A percentile compares a stretch with the other conserved stretches of the same genome.
phyloP scores from a whole-genome alignment of 2,329 filamentous ascomycete genomes.

The Penicillium sp. region DNA sequence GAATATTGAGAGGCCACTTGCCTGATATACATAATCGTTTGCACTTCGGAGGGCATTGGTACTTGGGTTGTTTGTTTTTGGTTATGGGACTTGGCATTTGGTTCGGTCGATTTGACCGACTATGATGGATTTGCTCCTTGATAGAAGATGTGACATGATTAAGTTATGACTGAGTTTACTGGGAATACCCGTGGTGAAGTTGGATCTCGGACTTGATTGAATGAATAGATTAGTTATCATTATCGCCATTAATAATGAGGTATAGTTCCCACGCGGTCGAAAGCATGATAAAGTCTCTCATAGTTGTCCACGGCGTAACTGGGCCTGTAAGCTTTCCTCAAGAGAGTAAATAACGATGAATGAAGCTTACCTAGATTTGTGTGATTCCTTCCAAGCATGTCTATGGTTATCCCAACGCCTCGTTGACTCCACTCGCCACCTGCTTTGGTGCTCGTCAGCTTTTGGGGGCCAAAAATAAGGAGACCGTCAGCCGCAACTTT shows the following conservation, averaged over 20 bases:
- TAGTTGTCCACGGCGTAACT: too few relatives aligned
- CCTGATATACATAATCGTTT: constrained; percentile 24
- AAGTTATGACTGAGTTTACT: constrained; percentile 4
- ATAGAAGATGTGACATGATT: constrained; percentile 1
- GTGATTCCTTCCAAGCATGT: too few relatives aligned
- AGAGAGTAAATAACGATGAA: too few relatives aligned
- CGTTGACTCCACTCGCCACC: too few relatives aligned
- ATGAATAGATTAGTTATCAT: not conserved
- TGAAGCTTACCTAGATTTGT: too few relatives aligned
- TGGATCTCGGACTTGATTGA: not conserved
- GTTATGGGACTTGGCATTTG: not conserved
- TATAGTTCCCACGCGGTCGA: too few relatives aligned
- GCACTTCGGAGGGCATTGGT: not conserved
- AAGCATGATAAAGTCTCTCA: too few relatives aligned
- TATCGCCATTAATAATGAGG: too few relatives aligned
- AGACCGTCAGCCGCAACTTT: not conserved
- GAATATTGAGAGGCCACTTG: constrained; percentile 43
- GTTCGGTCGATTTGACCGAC: not conserved
- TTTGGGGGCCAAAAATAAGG: not conserved
- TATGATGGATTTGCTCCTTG: not conserved
- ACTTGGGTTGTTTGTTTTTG: not conserved
- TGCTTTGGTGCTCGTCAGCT: not conserved
- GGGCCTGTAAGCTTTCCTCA: too few relatives aligned
- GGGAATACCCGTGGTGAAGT: constrained; percentile 14
- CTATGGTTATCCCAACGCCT: too few relatives aligned